Conservation (phyloP, 306 rosid genomes). For the Bauhinia variegata region DNA sequence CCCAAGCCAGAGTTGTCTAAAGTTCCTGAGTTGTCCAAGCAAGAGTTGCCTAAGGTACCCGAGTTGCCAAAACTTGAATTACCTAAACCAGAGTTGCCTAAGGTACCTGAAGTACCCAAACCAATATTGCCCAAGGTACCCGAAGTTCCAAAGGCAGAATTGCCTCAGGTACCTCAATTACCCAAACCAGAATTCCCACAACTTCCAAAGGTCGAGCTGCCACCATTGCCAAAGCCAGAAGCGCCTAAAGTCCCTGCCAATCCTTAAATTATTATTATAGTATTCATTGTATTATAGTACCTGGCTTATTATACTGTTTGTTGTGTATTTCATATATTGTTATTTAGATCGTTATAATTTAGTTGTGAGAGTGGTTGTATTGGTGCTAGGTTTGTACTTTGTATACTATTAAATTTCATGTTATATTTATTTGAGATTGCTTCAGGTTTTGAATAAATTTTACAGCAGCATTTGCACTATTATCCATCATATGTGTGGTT, state of each 20-base stretch:
- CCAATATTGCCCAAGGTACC: constrained; percentile 9
- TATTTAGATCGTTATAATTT: background rate
- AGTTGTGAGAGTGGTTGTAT: background rate
- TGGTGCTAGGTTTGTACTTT: constrained; percentile 8
- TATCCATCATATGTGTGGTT: too few species aligned
- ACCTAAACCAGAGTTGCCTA: background rate
- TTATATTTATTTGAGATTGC: background rate
- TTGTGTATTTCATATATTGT: background rate
- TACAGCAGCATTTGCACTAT: background rate
- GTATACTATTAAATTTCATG: background rate
- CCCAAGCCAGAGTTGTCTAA: too few species aligned
- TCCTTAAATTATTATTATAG: background rate
- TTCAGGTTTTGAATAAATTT: background rate
- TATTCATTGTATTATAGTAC: background rate
- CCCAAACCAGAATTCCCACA: background rate
- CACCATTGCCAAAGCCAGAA: background rate
- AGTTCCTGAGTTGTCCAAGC: background rate
- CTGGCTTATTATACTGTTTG: background rate
- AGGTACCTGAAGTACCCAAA: background rate
- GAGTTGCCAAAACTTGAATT: background rate
- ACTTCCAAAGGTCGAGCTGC: background rate
- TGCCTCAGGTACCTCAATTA: background rate
- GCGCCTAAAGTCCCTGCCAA: background rate
- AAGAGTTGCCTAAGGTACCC: constrained; percentile 8
- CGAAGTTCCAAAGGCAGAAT: background rate